A percentile compares a stretch with the other conserved stretches of the same genome.
These are phyloP conservation scores for Glycine latifolia DNA, from an alignment of 306 rosid species.

Conservation along the genomic window DNA sequence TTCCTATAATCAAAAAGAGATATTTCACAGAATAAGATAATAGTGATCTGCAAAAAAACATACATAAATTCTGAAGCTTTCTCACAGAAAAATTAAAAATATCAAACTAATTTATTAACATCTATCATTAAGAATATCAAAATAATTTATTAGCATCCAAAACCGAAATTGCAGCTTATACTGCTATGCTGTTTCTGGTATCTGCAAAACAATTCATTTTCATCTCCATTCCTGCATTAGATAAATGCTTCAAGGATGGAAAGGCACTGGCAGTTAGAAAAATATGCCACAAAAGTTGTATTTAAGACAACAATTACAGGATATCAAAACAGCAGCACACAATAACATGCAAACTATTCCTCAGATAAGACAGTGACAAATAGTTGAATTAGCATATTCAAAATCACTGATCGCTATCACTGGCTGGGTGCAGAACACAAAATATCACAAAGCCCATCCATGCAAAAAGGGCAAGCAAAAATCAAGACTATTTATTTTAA, in stretches of 20 bases:
- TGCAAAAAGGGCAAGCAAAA: background rate
- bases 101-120: no score
- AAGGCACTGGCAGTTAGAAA: background rate
- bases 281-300: background rate
- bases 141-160: background rate
- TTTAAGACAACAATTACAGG: background rate
- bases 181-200: no score
- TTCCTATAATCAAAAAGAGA: background rate
- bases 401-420: background rate
- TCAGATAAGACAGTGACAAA: constrained; percentile 1
- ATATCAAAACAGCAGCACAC: background rate
- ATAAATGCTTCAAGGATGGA: background rate
- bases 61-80: background rate
- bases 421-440: background rate
- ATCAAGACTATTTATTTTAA: no score
- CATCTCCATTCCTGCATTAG: background rate
- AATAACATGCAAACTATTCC: background rate
- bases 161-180: background rate
- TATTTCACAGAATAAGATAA: background rate
- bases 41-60: background rate
- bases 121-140: no score
- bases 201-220: background rate
- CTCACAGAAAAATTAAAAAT: background rate
- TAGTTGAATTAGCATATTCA: background rate
- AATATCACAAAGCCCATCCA: background rate